These are phyloP conservation scores for Candida adriatica DNA, from an alignment of 805 yeast species.

Conservation along the genomic window DNA sequence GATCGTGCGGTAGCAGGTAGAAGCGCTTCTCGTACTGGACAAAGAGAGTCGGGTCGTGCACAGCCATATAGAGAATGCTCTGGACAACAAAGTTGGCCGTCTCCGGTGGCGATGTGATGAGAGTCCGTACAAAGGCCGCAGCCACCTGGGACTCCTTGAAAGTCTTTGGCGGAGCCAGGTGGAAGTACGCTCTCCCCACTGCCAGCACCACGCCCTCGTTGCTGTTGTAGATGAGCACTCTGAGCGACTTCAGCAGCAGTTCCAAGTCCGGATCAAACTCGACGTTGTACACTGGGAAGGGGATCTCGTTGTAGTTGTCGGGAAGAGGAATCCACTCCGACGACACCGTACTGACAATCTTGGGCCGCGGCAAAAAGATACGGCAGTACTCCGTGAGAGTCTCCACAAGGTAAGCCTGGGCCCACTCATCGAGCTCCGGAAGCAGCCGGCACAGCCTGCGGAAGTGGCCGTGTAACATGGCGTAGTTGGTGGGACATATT, in stretches of 20 bases:
- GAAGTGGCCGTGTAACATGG: slow-evolving; percentile 64
- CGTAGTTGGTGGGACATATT: slow-evolving; percentile 51
- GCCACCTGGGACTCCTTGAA: slow-evolving; percentile 45
- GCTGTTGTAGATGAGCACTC: slow-evolving; percentile 39
- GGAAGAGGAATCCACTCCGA: slow-evolving; percentile 33
- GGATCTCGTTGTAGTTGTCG: slow-evolving; percentile 33
- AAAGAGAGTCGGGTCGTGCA: slow-evolving; percentile 30
- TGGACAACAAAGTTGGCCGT: slow-evolving; percentile 37
- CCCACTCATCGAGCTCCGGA: slow-evolving; percentile 61
- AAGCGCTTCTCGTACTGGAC: slow-evolving; percentile 39
- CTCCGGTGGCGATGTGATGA: slow-evolving; percentile 28
- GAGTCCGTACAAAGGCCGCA: slow-evolving; percentile 39
- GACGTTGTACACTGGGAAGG: slow-evolving; percentile 35
- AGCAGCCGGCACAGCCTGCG: slow-evolving; percentile 46
- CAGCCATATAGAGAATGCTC: slow-evolving; percentile 35
- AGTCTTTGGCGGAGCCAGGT: slow-evolving; percentile 50
- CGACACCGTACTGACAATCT: slow-evolving; percentile 28
- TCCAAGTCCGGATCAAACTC: slow-evolving; percentile 49
- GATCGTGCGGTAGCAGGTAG: slow-evolving; percentile 51
- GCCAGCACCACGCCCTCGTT: slow-evolving; percentile 59
- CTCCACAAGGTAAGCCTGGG: slow-evolving; percentile 54
- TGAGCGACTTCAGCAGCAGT: slow-evolving; percentile 43
- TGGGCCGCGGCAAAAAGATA: slow-evolving; percentile 50
- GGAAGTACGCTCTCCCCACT: slow-evolving; percentile 46
- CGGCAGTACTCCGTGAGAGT: slow-evolving; percentile 63